A percentile compares a stretch with the other conserved stretches of the same genome.
These are phyloP conservation scores for Aspergillus cavernicola DNA, from an alignment of 495 filamentous ascomycete genomes.

Conservation along the genomic window DNA sequence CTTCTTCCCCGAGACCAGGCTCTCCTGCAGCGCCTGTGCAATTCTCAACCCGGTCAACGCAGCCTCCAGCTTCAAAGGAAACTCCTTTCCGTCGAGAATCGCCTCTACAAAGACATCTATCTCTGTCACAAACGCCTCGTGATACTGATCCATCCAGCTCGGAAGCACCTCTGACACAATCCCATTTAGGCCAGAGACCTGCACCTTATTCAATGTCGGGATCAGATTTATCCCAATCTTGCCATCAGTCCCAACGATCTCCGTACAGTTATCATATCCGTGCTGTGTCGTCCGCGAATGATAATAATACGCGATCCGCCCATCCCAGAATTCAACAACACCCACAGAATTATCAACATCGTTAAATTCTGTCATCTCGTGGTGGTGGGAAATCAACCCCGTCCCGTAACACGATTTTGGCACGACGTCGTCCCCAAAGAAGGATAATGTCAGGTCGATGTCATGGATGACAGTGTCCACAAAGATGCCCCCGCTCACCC, in stretches of 20 bases:
- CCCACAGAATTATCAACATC: slow-evolving; percentile 61
- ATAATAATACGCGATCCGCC: slow-evolving; percentile 58
- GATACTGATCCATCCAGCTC: slow-evolving; percentile 25
- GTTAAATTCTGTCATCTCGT: slow-evolving; percentile 48
- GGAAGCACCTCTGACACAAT: slow-evolving; percentile 49
- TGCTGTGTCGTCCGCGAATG: slow-evolving; percentile 56
- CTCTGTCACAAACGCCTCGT: slow-evolving; percentile 2
- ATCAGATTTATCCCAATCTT: slow-evolving; percentile 54
- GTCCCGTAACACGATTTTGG: slow-evolving; percentile 46
- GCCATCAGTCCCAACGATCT: slow-evolving; percentile 59
- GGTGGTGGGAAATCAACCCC: slow-evolving; percentile 56
- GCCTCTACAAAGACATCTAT: slow-evolving; percentile 2
- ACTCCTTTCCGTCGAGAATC: neutral
- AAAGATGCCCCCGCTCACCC: slow-evolving; percentile 55
- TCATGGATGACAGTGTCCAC: slow-evolving; percentile 56
- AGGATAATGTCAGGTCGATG: slow-evolving; percentile 55
- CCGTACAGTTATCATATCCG: slow-evolving; percentile 59
- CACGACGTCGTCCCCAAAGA: slow-evolving; percentile 43
- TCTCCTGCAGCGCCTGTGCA: slow-evolving; percentile 2
- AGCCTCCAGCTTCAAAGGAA: neutral
- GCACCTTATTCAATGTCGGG: slow-evolving; percentile 47
- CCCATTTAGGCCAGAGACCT: slow-evolving; percentile 43
- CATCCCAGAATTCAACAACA: slow-evolving; percentile 57
- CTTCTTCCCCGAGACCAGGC: neutral
- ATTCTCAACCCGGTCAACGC: slow-evolving; percentile 2